Base-by-base conservation (phyloP, 1,139 yeast genomes). In the Pneumocystis canis region DNA sequence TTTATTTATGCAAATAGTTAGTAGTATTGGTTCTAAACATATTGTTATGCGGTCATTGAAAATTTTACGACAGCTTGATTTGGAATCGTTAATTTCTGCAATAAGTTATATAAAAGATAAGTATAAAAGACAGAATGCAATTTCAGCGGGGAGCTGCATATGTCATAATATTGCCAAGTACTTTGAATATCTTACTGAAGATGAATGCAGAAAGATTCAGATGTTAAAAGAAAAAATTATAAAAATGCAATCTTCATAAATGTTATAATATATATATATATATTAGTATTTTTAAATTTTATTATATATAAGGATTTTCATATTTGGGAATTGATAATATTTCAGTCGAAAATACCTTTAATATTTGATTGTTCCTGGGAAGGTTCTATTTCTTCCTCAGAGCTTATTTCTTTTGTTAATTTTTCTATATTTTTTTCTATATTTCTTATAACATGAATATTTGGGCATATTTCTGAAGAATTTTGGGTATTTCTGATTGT, bases 341-440 rank as follows among this genome's bases (percentile, higher is more conserved):
- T 25, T 61, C 54, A 63, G 31, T 63, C 65, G 33, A 63, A 63
- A 20, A 63, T 60, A 54, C 65, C 63, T 37, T 61, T 41, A 41
- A 41, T 53, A 5, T 33, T 30, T 58, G 63, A 58, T 33, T 58
- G 37, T 28, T 41, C 32, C 59, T 63, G 65, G 5, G 65, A 62
- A 18, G 65, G 65, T 5, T 62, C 65, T n/a, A 63, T 33, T 47
- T 53, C 62, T 7, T 53, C 60, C 18, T 30, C 64, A 2, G 57
- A 61, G 20, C 62, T 62, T 16, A 40, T 61, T 18, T 37, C 60
- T 20, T 7, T 14, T 18, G 16, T 37, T 37, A 37, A 37, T 37
- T n/a, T 16, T 6, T 56, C 37, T 35, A 3, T 25, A 57, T 20
- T 14, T 25, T 39, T 18, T 39, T 57, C 16, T 16, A 28, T 39